Base-by-base conservation (phyloP, 192 early-diverging fungal genomes). In the Coemansia pectinata region DNA sequence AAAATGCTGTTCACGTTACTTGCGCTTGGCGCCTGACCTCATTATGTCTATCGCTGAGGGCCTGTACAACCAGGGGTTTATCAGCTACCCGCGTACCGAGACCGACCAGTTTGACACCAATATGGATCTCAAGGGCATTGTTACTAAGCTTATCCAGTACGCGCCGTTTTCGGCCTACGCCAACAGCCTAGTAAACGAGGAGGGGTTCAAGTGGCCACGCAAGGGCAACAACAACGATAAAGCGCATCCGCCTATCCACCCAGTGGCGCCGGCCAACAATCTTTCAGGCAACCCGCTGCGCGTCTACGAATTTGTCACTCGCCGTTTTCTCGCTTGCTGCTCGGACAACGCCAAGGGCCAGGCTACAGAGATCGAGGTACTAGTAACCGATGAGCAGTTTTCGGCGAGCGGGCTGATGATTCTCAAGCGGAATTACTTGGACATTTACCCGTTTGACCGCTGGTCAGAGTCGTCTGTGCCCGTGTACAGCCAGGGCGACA, bases 211-310 rank as follows among this genome's bases (percentile, higher is more conserved):
- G 53, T 74, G 76, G 42, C 96, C 97, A 11, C 87, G 95, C 45
- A 86, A 78, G 39, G 97, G 97, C 4, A 86, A 87, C 29, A 88
- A 93, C 67, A 95, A 97, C 72, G 97, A 99, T 73, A 89, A 96
- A 70, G 96, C 97, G 1, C 97, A 99, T 90, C 97, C 96, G 19
- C 97, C 97, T 10, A 99, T 99, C 70, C 96, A 99, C 74, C 96
- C 97, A 1, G 91, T 90, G 0, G 85, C 76, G 23, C 80, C 74
- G 19, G 86, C 85, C 7, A 19, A 70, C n/a, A 84, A 77, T 27
- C 74, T 95, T 40, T 44, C 57, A 0, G 92, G 91, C 10, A 88
- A 94, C 38, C 88, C 92, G 7, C 79, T 86, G 62, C 73, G 84
- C 6, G 85, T 99, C 0, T 98, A 93, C 78, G 96, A 99, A 50